Conservation (phyloP, 257 asterid genomes). For the Cinchona pubescens region DNA sequence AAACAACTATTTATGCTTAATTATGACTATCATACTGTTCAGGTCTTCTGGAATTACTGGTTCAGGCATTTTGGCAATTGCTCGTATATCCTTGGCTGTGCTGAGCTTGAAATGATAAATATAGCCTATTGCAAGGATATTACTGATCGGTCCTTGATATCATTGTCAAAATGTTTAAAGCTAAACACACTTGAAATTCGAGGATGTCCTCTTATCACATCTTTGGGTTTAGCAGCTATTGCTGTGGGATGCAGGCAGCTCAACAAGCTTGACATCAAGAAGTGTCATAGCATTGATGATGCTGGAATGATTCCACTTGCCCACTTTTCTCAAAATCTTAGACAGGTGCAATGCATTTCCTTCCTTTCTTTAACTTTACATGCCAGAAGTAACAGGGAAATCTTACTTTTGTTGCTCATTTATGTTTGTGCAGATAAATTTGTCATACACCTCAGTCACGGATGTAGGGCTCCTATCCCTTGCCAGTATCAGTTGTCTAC, state of each 20-base stretch:
- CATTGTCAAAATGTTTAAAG: conserved; percentile 67
- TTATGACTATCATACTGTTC: conserved; percentile 17
- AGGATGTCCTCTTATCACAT: conserved; percentile 71
- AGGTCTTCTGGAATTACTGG: conserved; percentile 81
- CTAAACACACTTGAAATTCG: conserved; percentile 69
- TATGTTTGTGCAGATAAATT: conserved; percentile 51
- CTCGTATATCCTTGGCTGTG: conserved; percentile 72
- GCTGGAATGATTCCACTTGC: conserved; percentile 77
- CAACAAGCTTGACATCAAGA: conserved; percentile 64
- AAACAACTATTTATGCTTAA: too few relatives aligned
- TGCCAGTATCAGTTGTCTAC: conserved; percentile 71
- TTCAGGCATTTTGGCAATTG: conserved; percentile 52
- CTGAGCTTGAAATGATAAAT: conserved; percentile 67
- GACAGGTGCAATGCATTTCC: conserved; percentile 45
- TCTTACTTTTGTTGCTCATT: not conserved
- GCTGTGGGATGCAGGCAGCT: conserved; percentile 75
- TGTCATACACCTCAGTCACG: conserved; percentile 75
- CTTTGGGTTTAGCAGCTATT: conserved; percentile 68
- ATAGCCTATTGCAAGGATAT: conserved; percentile 59
- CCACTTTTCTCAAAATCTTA: conserved; percentile 73
- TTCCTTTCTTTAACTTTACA: not conserved
- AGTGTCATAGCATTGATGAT: conserved; percentile 64
- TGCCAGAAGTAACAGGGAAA: not conserved
- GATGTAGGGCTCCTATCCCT: conserved; percentile 75
- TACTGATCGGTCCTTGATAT: conserved; percentile 56